phyloP scores from a whole-genome alignment of 1,139 yeast species.

The Zygosaccharomyces pseudobailii region DNA sequence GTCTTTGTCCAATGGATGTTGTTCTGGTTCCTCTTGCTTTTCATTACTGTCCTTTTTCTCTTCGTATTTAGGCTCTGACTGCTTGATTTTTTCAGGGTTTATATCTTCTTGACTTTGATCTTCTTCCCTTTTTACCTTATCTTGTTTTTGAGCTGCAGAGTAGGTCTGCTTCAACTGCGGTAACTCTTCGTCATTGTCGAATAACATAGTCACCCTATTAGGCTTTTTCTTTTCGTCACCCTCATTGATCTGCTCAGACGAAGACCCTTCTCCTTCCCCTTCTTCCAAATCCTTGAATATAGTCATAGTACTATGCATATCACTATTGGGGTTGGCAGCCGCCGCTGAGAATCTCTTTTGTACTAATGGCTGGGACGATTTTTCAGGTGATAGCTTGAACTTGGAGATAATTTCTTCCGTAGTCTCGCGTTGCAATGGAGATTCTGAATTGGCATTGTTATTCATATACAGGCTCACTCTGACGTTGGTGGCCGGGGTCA shows the following conservation, averaged over 20 bases:
- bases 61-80: neutral
- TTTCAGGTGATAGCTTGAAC: conserved; percentile 29
- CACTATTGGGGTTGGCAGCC: conserved; percentile 11
- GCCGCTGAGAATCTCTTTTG: conserved; percentile 25
- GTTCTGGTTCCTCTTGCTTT: neutral
- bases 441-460: conserved; percentile 14
- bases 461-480: conserved; percentile 32
- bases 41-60: neutral
- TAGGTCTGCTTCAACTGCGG: neutral
- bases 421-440: conserved; percentile 28
- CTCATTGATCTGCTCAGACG: conserved; percentile 7
- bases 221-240: neutral
- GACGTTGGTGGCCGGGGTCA: conserved; percentile 31
- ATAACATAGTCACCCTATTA: conserved; percentile 31
- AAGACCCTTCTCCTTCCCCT: conserved; percentile 15
- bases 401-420: conserved; percentile 34
- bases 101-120: neutral
- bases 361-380: conserved; percentile 10
- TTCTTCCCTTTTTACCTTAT: neutral
- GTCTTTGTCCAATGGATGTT: neutral
- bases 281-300: conserved; percentile 35
- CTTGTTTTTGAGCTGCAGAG: neutral
- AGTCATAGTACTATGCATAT: conserved; percentile 23
- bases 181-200: conserved; percentile 28
- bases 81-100: neutral